Base-by-base conservation (phyloP, 2,329 filamentous ascomycete species). In the Penicillium sp. region DNA sequence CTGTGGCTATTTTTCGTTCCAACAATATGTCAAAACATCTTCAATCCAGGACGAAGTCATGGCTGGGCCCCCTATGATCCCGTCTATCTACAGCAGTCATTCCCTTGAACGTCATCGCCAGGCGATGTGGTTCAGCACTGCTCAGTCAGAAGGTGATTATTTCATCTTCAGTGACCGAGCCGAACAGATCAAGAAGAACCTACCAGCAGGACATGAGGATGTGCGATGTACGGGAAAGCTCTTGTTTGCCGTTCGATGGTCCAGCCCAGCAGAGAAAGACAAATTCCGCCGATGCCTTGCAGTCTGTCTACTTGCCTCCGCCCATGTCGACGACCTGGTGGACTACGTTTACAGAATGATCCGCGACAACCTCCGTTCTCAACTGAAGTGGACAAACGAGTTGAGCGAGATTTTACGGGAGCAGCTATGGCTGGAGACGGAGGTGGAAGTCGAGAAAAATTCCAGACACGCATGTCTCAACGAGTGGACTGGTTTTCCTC, bases 51-150 rank as follows among this genome's bases (percentile, higher is more conserved):
- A 31, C 6, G 37, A 57, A 1, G 50, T 70, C 23, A 50, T 61
- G 5, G 53, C 61, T 2, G 65, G 63, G 3, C 63, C 64, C 5
- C 70, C 68, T 2, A 47, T 72, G 23, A 55, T 75, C 37, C 71
- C 69, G 4, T 64, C 60, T 35, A 43, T 67, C 25, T 67, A 72
- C 47, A 44, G 44, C 3, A 69, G 68, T 56, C 70, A 75, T 52
- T 67, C 60, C 1, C 67, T 71, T 31, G 75, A 76, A 60, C 70
- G 74, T 9, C 71, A 74, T 57, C 70, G 73, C 13, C 73, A 75
- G 54, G 69, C 72, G 1, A 52, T 75, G 19, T 67, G 65, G 55
- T 72, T 73, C 57, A 67, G 62, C 39, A 59, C 59, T 27, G 63
- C 66, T n/a, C 26, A 43, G 3, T 25, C 55, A 1, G 46, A 51